These are phyloP conservation scores for Cadophora malorum DNA, from an alignment of 2,329 filamentous ascomycete genomes.

Conservation along the genomic window DNA sequence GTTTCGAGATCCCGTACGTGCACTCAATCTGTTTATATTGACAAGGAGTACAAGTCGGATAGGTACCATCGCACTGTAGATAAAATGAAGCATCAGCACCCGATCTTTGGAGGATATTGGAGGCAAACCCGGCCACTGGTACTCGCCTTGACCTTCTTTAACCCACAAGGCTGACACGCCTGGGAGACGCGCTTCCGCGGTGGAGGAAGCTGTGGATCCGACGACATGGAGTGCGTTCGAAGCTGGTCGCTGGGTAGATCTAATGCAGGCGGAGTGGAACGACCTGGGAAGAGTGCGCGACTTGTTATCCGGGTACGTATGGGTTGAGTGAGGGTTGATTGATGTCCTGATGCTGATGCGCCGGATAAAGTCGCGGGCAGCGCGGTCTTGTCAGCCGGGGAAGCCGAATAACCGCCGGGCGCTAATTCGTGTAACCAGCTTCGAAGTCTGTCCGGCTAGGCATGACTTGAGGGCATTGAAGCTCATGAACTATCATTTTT, in stretches of 20 bases:
- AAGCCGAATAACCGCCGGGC: background rate
- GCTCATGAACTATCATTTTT: too few relatives aligned
- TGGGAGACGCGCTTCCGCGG: slow-evolving; percentile 42
- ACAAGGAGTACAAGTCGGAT: slow-evolving; percentile 40
- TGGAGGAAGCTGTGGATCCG: slow-evolving; percentile 19
- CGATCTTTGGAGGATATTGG: background rate
- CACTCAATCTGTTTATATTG: slow-evolving; percentile 37
- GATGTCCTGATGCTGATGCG: background rate
- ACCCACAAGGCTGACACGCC: slow-evolving; percentile 40
- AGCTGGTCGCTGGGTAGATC: background rate
- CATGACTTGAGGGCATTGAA: background rate
- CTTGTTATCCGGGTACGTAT: background rate
- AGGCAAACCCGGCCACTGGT: background rate
- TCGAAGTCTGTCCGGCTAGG: background rate
- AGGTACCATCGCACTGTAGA: slow-evolving; percentile 41
- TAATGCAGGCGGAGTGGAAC: background rate
- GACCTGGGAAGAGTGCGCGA: background rate
- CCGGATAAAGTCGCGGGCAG: background rate
- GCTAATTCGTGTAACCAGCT: background rate
- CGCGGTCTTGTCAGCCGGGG: background rate
- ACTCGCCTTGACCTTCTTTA: slow-evolving; percentile 42
- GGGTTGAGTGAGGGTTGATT: background rate
- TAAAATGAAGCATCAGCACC: background rate
- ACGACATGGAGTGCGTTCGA: background rate
- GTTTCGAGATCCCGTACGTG: slow-evolving; percentile 42